Evolutionary conservation across 139 green algal genomes (phyloP), one percentile per base, ranked within the genome.

Genomic region (Chlamydomonas schloesseri): DNA sequence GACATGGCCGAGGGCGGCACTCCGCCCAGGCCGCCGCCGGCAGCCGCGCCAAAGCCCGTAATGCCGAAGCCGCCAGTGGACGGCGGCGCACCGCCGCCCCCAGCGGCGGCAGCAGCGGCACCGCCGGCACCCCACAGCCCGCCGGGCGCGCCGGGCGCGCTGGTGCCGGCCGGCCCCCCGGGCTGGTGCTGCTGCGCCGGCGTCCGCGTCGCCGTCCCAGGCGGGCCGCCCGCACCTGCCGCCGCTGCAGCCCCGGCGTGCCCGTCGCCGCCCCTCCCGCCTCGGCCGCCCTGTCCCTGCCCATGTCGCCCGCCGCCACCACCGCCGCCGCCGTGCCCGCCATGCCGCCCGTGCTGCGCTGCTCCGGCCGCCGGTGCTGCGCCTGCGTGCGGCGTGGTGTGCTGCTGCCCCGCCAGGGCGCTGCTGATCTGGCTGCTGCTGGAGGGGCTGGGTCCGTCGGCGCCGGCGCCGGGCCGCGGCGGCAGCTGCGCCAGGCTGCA

Each of bases 171-270:
- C 21, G 79, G 79, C 24, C 79, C 79, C 0, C 31, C 24, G 17
- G 67, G 72, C 34, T 84, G 81, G 36, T 92, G 89, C 69, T 87
- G 74, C 46, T 88, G 70, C 31, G 70, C 82, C 33, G 55, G 57
- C 26, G 50, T 80, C 28, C 83, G 33, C 42, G 42, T 50, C 42
- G 42, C 42, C 42, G 42, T 50, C 42, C 42, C 42, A 5, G 42
- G 42, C 42, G 42, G 42, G 8, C 6, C n/a, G n/a, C n/a, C n/a
- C n/a, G n/a, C 42, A 8, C 42, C 42, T 50, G 42, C 42, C 42
- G 42, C 42, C 42, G 42, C 42, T 13, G 42, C 6, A 5, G 42
- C 42, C 42, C 42, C 42, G 6, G 42, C 42, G 42, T 50, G 42
- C 42, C n/a, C n/a, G n/a, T 50, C 42, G 42, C 6, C 42, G 8